These are phyloP conservation scores for Saccharomyces jurei DNA, from an alignment of 805 yeast genomes.

Conservation along the genomic window DNA sequence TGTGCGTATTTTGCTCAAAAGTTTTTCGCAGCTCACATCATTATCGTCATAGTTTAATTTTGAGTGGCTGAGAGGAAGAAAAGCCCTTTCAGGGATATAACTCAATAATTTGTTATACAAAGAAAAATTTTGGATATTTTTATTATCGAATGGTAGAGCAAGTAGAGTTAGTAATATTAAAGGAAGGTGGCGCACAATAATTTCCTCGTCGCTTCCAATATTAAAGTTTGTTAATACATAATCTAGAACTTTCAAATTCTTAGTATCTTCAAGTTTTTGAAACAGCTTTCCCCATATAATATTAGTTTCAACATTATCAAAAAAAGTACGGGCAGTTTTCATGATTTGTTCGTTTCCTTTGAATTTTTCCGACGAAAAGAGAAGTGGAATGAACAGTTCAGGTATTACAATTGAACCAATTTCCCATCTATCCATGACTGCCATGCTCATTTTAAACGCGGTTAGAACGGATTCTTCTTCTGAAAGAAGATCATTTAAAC, in stretches of 20 bases:
- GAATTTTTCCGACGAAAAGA: slow-evolving; percentile 39
- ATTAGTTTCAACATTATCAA: slow-evolving; percentile 78
- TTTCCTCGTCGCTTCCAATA: slow-evolving; percentile 74
- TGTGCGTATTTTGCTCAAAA: slow-evolving; percentile 24
- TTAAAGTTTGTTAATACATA: slow-evolving; percentile 61
- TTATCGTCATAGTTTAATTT: slow-evolving; percentile 9
- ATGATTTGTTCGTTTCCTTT: slow-evolving; percentile 33
- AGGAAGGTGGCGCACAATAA: slow-evolving; percentile 70
- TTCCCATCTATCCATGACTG: slow-evolving; percentile 92
- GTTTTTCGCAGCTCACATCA: slow-evolving; percentile 11
- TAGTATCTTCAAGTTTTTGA: slow-evolving; percentile 23
- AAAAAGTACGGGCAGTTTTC: slow-evolving; percentile 56
- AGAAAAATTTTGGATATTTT: slow-evolving; percentile 30
- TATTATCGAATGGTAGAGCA: slow-evolving; percentile 14
- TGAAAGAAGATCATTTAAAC: slow-evolving; percentile 43
- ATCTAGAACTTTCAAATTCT: slow-evolving; percentile 40
- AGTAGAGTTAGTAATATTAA: slow-evolving; percentile 48
- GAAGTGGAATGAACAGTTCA: slow-evolving; percentile 53
- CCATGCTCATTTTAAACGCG: slow-evolving; percentile 56
- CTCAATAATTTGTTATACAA: slow-evolving; percentile 40
- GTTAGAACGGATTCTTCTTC: slow-evolving; percentile 32
- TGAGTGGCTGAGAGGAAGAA: slow-evolving; percentile 45
- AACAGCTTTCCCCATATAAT: slow-evolving; percentile 67
- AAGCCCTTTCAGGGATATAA: slow-evolving; percentile 56
- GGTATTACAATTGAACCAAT: slow-evolving; percentile 74